Evolutionary conservation across 1,139 yeast species (phyloP), one percentile per base, ranked within the genome.

Genomic region (Debaryomyces coudertii): DNA sequence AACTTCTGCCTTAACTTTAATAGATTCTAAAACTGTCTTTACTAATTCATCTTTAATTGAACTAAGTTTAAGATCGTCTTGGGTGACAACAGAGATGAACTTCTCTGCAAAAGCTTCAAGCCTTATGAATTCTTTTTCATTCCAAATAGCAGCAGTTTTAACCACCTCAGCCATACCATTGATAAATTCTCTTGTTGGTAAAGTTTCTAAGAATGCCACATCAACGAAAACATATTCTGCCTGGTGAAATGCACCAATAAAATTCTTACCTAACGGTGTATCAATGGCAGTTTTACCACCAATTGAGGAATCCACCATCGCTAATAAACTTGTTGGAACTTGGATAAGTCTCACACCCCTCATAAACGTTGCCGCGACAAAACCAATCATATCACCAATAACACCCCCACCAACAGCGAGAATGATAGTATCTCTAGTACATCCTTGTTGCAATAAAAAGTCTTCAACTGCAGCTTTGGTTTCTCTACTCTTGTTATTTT

Each of bases 211-310:
- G 71, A 95, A 93, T 28, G 86, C 79, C 47, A 92, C 83, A 68
- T 95, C 99, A 40, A 88, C 93, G 62, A 90, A 85, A 50, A 93
- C 90, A 57, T 87, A 85, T 57, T 80, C 74, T 7, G 99, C 99
- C 69, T 95, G 99, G 87, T 97, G 95, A 69, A 95, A 95, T 0
- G 99, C 95, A 52, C 99, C 99, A 53, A 95, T 81, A 55, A 95
- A 85, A 71, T 95, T 95, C 75, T 95, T 95, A 42, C 99, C 99
- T 54, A 86, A 69, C 2, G 97, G 97, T n/a, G 98, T 92, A 64
- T 95, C 99, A 50, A 95, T 93, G 36, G 99, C 99, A 30, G 99
- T 95, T 66, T 95, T 95, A 40, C 99, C 99, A 47, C 99, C 99
- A 55, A 95, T 92, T 2, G 97, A 88, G 3, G 98, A 90, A 67